Evolutionary conservation across 108 stramenopile genomes (phyloP).

Genomic region (Mayamaea pseudoterrestris): DNA sequence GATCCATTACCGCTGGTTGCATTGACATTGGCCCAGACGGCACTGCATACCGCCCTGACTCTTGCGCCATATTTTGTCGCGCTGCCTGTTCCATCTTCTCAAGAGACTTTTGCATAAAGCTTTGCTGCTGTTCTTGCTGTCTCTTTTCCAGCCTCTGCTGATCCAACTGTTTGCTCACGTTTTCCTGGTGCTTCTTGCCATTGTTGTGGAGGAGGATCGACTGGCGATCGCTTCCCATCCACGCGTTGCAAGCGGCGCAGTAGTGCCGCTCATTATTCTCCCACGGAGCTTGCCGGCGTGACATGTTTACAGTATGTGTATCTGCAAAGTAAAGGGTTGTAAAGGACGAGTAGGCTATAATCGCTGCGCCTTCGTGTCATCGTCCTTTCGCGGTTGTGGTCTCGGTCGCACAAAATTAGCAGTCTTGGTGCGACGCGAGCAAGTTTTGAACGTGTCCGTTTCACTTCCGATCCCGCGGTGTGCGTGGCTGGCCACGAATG

Average conservation of each 20-base stretch:
- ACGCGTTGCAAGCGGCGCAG: constrained; percentile 70
- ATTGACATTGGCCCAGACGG: too few species aligned
- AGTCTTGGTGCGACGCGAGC: too few species aligned
- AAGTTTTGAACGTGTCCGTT: too few species aligned
- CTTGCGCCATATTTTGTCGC: constrained; percentile 9
- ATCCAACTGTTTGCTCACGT: constrained; percentile 37
- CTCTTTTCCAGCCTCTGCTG: constrained; percentile 36
- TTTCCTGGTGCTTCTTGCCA: constrained; percentile 74
- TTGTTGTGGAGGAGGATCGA: constrained; percentile 76
- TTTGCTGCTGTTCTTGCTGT: constrained; percentile 37
- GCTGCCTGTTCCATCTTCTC: constrained; percentile 49
- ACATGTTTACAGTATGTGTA: too few species aligned
- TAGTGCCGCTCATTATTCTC: constrained; percentile 40
- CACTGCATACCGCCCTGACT: constrained; percentile 2
- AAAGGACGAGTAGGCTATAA: too few species aligned
- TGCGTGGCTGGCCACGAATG: too few species aligned
- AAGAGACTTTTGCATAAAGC: constrained; percentile 36
- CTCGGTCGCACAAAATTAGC: too few species aligned
- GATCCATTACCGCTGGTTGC: too few species aligned
- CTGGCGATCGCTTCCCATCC: constrained; percentile 76
- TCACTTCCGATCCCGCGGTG: too few species aligned
- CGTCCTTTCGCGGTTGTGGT: too few species aligned
- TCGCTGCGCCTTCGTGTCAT: too few species aligned
- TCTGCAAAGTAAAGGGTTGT: too few species aligned
- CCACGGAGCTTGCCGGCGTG: constrained; percentile 9